These are phyloP conservation scores for Dissophora ornata DNA, from an alignment of 192 early-diverging fungal species.

Conservation along the genomic window DNA sequence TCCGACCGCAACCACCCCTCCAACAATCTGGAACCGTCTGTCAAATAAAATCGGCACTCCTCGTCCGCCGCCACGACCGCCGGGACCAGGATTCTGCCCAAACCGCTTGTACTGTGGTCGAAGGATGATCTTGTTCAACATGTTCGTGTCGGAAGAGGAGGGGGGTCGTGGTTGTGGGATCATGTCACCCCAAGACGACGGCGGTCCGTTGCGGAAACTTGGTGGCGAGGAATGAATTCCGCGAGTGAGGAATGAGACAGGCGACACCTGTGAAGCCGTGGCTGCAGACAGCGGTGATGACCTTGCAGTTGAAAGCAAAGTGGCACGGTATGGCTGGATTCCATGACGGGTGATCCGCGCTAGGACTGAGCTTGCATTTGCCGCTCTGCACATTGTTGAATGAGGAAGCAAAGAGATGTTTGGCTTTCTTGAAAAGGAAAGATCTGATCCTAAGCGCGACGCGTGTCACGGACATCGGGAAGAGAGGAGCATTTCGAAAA, in stretches of 20 bases:
- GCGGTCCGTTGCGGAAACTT: slow-evolving; percentile 1
- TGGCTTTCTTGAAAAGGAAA: no score
- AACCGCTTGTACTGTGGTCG: slow-evolving; percentile 48
- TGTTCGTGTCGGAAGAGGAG: slow-evolving; percentile 2
- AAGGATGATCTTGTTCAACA: slow-evolving; percentile 10
- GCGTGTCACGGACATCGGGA: background rate
- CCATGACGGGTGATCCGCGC: background rate
- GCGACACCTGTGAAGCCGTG: no score
- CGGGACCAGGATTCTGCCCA: slow-evolving; percentile 21
- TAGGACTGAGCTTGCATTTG: slow-evolving; percentile 8
- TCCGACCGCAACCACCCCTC: slow-evolving; percentile 36
- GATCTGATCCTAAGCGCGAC: background rate
- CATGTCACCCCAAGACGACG: slow-evolving; percentile 38
- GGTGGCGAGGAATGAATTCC: slow-evolving; percentile 17
- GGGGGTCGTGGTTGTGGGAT: slow-evolving; percentile 22
- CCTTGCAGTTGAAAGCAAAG: background rate
- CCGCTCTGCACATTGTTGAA: background rate
- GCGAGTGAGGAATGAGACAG: slow-evolving; percentile 17
- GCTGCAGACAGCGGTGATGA: background rate
- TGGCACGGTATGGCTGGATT: background rate
- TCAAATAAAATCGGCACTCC: slow-evolving; percentile 24
- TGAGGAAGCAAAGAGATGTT: background rate
- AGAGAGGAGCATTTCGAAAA: background rate
- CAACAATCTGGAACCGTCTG: slow-evolving; percentile 24
- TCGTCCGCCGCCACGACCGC: background rate